A percentile compares a stretch with the other conserved stretches of the same genome.
phyloP scores from a whole-genome alignment of 768 basidiomycete species.

The Tephrocybe sp. region DNA sequence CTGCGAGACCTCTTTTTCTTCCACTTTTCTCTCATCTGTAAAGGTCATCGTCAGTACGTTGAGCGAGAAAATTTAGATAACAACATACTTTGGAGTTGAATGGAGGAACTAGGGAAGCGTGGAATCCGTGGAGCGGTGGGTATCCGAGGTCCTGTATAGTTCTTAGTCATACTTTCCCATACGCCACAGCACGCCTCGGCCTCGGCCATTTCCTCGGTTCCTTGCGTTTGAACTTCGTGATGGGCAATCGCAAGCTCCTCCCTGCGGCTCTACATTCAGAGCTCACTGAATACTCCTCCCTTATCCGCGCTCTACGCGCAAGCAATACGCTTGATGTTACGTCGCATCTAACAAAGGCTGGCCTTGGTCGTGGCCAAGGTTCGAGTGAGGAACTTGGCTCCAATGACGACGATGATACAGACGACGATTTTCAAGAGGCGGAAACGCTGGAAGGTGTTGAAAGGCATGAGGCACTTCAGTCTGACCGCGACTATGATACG shows the following conservation, averaged over 20 bases:
- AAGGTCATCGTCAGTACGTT: background rate
- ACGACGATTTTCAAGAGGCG: conserved; percentile 2
- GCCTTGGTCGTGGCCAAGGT: background rate
- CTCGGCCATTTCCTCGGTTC: conserved; percentile 6
- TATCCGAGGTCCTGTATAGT: conserved; percentile 40
- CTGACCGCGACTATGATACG: background rate
- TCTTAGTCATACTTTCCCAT: conserved; percentile 39
- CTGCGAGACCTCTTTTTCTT: conserved; percentile 94
- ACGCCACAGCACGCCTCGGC: conserved; percentile 1
- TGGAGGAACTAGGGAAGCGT: conserved; percentile 27
- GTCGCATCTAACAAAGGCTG: conserved; percentile 41
- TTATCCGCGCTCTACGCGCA: conserved; percentile 65
- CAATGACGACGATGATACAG: conserved; percentile 22
- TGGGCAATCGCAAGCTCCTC: conserved; percentile 44
- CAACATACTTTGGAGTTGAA: conserved; percentile 31
- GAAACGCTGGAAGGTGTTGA: background rate
- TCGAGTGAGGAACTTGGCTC: conserved; percentile 21
- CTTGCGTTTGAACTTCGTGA: conserved; percentile 10
- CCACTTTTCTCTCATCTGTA: conserved; percentile 94
- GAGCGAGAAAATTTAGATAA: background rate
- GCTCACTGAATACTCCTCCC: conserved; percentile 64
- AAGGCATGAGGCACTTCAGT: background rate
- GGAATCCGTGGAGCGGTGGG: conserved; percentile 7
- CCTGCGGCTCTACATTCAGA: conserved; percentile 61
- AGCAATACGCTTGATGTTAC: conserved; percentile 58